A percentile compares a stretch with the other conserved stretches of the same genome.
These are phyloP conservation scores for Paramecium sexaurelia DNA, from an alignment of 73 alveolate genomes.

Conservation along the genomic window DNA sequence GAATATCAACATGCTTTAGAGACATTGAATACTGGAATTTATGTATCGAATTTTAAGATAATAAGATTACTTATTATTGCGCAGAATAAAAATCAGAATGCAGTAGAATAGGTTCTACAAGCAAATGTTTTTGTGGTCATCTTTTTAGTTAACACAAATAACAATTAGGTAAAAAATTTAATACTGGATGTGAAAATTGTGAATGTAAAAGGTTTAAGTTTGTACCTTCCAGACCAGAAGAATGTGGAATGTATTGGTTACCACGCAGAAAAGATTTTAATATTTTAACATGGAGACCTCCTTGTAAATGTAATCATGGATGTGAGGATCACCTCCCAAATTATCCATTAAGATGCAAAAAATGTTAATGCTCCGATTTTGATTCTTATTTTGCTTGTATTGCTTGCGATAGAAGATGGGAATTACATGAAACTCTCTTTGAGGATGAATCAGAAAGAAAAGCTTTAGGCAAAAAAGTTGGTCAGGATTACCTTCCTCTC, in stretches of 20 bases:
- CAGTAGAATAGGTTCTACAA: conserved; percentile 80
- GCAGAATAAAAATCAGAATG: conserved; percentile 78
- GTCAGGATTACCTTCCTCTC: conserved; percentile 92
- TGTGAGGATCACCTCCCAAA: conserved; percentile 96
- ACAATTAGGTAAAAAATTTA: conserved; percentile 66
- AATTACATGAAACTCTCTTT: conserved; percentile 94
- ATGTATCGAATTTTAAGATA: conserved; percentile 31
- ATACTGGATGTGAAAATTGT: conserved; percentile 87
- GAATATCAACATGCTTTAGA: conserved; percentile 86
- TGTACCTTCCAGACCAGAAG: conserved; percentile 98
- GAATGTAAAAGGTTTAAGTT: conserved; percentile 90
- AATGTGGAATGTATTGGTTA: conserved; percentile 95
- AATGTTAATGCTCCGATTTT: conserved; percentile 92
- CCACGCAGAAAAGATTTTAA: conserved; percentile 96
- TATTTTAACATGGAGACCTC: conserved; percentile 91
- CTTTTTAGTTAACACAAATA: conserved; percentile 62
- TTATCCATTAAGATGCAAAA: conserved; percentile 85
- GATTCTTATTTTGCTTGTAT: conserved; percentile 95
- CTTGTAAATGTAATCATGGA: conserved; percentile 96
- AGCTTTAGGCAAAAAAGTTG: conserved; percentile 83
- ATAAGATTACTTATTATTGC: conserved; percentile 76
- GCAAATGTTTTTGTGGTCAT: conserved; percentile 93
- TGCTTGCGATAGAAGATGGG: conserved; percentile 93
- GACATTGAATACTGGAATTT: conserved; percentile 80
- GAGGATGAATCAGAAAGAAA: conserved; percentile 96